phyloP scores from a whole-genome alignment of 2,329 filamentous ascomycete species.

The Monilinia laxa region DNA sequence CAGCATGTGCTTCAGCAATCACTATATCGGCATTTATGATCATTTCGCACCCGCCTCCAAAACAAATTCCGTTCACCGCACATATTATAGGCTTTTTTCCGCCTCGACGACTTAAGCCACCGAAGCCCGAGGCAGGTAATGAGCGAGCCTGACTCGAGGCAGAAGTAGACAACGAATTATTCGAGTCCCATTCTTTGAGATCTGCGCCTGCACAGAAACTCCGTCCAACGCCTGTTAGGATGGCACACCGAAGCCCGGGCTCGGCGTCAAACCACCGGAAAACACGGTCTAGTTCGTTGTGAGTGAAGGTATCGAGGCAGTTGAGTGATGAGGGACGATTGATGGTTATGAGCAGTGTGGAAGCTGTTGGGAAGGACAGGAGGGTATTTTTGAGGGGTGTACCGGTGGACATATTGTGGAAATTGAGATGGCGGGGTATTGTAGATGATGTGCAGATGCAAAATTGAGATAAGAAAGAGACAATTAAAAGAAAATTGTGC shows the following conservation, averaged over 20 bases:
- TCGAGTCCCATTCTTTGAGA: constrained; percentile 54
- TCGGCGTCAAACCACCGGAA: constrained; percentile 64
- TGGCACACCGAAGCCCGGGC: constrained; percentile 55
- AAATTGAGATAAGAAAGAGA: constrained; percentile 9
- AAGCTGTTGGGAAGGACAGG: constrained; percentile 48
- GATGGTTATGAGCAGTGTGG: constrained; percentile 60
- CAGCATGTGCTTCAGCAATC: constrained; percentile 57
- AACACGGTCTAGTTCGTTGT: constrained; percentile 46
- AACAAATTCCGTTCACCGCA: constrained; percentile 72
- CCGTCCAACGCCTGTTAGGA: constrained; percentile 61
- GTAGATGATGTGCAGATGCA: constrained; percentile 10
- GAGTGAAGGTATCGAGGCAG: constrained; percentile 45
- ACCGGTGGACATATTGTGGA: constrained; percentile 20
- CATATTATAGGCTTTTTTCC: constrained; percentile 75
- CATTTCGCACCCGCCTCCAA: constrained; percentile 78
- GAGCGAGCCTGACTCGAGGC: constrained; percentile 12
- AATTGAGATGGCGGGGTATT: constrained; percentile 15
- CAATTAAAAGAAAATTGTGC: constrained; percentile 13
- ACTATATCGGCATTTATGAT: constrained; percentile 71
- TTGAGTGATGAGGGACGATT: constrained; percentile 60
- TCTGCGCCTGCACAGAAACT: constrained; percentile 70
- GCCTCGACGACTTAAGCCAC: constrained; percentile 61
- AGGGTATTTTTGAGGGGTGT: constrained; percentile 20
- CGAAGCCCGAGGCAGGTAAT: constrained; percentile 54
- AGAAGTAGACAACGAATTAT: constrained; percentile 2